Percentiles rank a stretch among this genome's conserved stretches.
These are phyloP conservation scores for Dryas drummondii DNA, from an alignment of 306 rosid species.

Conservation along the genomic window DNA sequence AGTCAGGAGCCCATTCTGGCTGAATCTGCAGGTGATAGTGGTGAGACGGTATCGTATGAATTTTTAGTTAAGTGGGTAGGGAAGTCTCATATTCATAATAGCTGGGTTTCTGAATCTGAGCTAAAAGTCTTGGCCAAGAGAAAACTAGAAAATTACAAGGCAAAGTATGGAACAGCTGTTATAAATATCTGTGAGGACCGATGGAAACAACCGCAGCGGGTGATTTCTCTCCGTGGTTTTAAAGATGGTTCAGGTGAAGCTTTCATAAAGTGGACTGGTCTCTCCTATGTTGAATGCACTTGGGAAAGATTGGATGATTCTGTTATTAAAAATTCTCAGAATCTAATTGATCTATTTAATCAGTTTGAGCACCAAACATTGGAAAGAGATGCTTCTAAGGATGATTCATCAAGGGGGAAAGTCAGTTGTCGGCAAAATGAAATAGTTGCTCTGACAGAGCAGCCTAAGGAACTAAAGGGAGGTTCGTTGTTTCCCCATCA, in stretches of 20 bases:
- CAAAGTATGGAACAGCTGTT: conserved; percentile 76
- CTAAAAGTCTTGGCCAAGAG: conserved; percentile 90
- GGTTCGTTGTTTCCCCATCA: conserved; percentile 98
- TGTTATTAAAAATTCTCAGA: conserved; percentile 54
- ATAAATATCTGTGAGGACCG: conserved; percentile 88
- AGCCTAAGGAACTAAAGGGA: conserved; percentile 90
- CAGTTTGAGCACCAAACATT: conserved; percentile 61
- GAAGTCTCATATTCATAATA: conserved; percentile 85
- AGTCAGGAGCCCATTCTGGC: conserved; percentile 48
- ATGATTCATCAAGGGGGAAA: conserved; percentile 49
- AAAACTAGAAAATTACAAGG: conserved; percentile 96
- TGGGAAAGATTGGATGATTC: conserved; percentile 95
- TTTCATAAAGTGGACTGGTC: conserved; percentile 86
- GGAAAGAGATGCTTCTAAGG: conserved; percentile 64
- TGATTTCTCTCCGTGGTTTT: conserved; percentile 65
- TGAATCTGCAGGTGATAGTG: conserved; percentile 48
- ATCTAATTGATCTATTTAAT: conserved; percentile 58
- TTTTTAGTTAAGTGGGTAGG: conserved; percentile 96
- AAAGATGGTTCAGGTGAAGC: conserved; percentile 64
- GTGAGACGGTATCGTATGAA: conserved; percentile 52
- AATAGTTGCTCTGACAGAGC: conserved; percentile 70
- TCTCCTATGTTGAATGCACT: conserved; percentile 91
- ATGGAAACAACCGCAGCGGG: conserved; percentile 93
- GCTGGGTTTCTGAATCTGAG: conserved; percentile 92
- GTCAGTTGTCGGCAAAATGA: conserved; percentile 55